A percentile compares a stretch with the other conserved stretches of the same genome.
Conservation (phyloP, 495 filamentous ascomycete species). For the Annulohypoxylon maeteangense region DNA sequence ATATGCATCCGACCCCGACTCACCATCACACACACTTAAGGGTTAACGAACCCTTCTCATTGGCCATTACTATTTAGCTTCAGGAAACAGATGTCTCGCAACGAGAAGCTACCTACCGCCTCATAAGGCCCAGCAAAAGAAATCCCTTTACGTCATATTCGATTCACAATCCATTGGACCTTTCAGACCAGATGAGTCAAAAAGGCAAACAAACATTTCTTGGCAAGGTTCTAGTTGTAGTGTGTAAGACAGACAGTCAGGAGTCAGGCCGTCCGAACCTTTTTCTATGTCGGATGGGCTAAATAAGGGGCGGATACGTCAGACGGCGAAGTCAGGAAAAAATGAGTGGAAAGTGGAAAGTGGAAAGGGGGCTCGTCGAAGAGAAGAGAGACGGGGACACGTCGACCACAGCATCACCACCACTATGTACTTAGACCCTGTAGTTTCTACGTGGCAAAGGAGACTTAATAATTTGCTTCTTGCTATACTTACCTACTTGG, state of each 20-base stretch:
- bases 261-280: neutral
- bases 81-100: no score
- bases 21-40: neutral
- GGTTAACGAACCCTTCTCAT: neutral
- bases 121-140: neutral
- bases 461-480: conserved; percentile 37
- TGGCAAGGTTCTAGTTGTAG: neutral
- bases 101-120: neutral
- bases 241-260: neutral
- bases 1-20: neutral
- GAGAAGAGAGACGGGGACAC: neutral
- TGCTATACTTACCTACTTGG: neutral
- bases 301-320: neutral
- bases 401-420: conserved; percentile 10
- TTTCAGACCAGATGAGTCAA: neutral
- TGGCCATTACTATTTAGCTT: neutral
- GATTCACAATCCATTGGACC: neutral
- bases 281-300: conserved; percentile 19
- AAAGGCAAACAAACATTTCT: neutral
- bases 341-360: no score
- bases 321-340: neutral
- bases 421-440: conserved; percentile 18
- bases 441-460: conserved; percentile 23
- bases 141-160: neutral
- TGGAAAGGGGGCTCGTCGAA: neutral